A percentile compares a stretch with the other conserved stretches of the same genome.
phyloP scores from a whole-genome alignment of 768 basidiomycete genomes.

The Kwoniella dendrophila region DNA sequence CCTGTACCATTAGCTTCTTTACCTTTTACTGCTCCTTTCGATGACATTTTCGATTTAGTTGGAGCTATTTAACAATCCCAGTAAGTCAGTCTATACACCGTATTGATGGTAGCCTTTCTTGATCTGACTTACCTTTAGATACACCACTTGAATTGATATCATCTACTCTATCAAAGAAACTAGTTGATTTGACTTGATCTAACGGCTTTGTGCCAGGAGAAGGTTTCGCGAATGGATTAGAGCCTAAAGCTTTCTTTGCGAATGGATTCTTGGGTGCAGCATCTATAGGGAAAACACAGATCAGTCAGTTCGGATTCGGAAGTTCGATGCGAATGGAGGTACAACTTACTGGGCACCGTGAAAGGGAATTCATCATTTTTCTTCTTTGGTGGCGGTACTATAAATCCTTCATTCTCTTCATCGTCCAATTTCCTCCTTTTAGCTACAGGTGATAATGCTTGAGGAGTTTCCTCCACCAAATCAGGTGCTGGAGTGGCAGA shows the following conservation, averaged over 20 bases:
- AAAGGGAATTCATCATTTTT: conserved; percentile 17
- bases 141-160: conserved; percentile 45
- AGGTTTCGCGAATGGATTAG: conserved; percentile 54
- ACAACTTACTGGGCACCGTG: conserved; percentile 14
- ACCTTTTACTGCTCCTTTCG: conserved; percentile 10
- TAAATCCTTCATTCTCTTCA: conserved; percentile 16
- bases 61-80: not conserved
- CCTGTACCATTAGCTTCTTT: conserved; percentile 18
- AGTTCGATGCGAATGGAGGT: no score
- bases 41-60: conserved; percentile 15
- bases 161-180: conserved; percentile 55
- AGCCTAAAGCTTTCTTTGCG: conserved; percentile 43
- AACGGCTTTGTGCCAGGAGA: conserved; percentile 30
- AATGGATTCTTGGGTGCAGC: conserved; percentile 52
- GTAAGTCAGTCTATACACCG: not conserved
- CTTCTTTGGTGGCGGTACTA: conserved; percentile 8
- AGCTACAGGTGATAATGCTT: conserved; percentile 26
- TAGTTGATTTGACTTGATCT: conserved; percentile 50
- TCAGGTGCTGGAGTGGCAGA: conserved; percentile 4
- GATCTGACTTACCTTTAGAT: conserved; percentile 30
- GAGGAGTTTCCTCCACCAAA: not conserved
- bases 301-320: no score
- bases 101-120: not conserved
- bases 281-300: not conserved
- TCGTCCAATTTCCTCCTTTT: conserved; percentile 34